Evolutionary conservation across 2,329 filamentous ascomycete species (phyloP), one percentile per base, ranked within the genome.

Genomic region (Talaromyces sp.): DNA sequence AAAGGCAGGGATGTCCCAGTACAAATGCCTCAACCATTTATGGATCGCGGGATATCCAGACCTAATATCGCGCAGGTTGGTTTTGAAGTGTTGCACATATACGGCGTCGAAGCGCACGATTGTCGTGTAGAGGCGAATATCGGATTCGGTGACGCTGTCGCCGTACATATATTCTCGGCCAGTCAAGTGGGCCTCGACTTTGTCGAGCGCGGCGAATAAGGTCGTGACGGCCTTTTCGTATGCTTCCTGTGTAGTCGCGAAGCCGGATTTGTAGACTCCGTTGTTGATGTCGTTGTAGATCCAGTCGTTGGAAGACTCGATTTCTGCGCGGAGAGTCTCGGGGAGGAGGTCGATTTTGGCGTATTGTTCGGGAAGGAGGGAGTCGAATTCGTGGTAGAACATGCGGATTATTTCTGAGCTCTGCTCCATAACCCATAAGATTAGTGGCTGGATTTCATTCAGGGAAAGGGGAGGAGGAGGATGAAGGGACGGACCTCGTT

Each of bases 391-490:
- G 49, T 84, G 85, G 75, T 91, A 91, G 68, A 97, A 82, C 91
- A 97, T 96, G 74, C 93, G 89, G 76, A 97, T 88, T 75, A 97
- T 97, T 81, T 97, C 93, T 70, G 89, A 89, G 77, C 90, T 83
- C 78, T 80, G 13, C 10, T 3, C 5, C 29, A 8, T 25, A 17
- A 17, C 7, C 67, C 13, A 38, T 38, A 25, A 5, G 1, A 19
- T 59, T 59, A 58, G 53, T 56, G 17, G 29, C 3, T 36, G 15
- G 38, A n/a, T 38, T 38, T 29, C 27, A 29, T 29, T 29, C 27
- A 29, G 27, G 6, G 17, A 27, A 2, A 19, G 15, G 22, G 4
- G 25, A 27, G 7, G 22, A 8, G 17, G 4, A 8, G n/a, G n/a
- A n/a, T n/a, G n/a, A n/a, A n/a, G 3, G 38, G 25, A 67, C 71